Evolutionary conservation across 352 stramenopile genomes (phyloP).

Genomic region (Globisporangium orthogonon): DNA sequence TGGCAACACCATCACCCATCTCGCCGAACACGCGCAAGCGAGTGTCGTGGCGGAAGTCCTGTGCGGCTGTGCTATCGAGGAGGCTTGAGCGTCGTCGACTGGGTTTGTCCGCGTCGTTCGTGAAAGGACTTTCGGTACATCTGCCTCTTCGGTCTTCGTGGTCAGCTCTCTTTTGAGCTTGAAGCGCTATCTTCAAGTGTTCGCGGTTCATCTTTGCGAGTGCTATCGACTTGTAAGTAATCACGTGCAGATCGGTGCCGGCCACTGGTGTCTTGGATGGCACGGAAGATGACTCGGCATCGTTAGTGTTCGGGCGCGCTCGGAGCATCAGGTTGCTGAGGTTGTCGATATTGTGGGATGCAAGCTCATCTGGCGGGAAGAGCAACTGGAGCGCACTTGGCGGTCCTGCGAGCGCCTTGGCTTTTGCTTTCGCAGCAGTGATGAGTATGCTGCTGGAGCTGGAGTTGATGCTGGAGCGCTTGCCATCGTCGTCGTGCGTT

Average conservation of each 20-base stretch:
- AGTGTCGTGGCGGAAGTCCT: slow-evolving; percentile 44
- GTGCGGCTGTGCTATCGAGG: slow-evolving; percentile 39
- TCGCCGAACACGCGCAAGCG: slow-evolving; percentile 44
- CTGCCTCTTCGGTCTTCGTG: slow-evolving; percentile 1
- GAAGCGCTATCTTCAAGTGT: slow-evolving; percentile 21
- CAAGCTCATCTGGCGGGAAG: slow-evolving; percentile 39
- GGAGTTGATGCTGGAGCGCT: neutral
- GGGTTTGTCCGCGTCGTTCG: neutral
- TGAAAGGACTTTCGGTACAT: neutral
- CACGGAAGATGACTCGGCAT: neutral
- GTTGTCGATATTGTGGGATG: slow-evolving; percentile 28
- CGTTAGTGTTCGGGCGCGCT: slow-evolving; percentile 7
- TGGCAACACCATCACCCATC: slow-evolving; percentile 44
- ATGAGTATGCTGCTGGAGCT: neutral
- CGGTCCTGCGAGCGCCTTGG: slow-evolving; percentile 13
- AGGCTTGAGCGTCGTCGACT: slow-evolving; percentile 22
- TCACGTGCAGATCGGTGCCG: slow-evolving; percentile 30
- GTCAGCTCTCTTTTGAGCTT: slow-evolving; percentile 5
- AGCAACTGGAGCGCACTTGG: slow-evolving; percentile 39
- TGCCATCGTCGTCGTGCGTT: neutral
- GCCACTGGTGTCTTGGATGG: neutral
- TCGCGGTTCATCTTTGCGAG: slow-evolving; percentile 56
- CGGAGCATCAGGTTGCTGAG: slow-evolving; percentile 25
- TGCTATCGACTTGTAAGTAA: slow-evolving; percentile 79
- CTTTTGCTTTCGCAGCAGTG: neutral